Percentiles rank a stretch among this genome's conserved stretches.
phyloP scores from a whole-genome alignment of 345 rosid genomes.

The Rhodamnia rubescens region DNA sequence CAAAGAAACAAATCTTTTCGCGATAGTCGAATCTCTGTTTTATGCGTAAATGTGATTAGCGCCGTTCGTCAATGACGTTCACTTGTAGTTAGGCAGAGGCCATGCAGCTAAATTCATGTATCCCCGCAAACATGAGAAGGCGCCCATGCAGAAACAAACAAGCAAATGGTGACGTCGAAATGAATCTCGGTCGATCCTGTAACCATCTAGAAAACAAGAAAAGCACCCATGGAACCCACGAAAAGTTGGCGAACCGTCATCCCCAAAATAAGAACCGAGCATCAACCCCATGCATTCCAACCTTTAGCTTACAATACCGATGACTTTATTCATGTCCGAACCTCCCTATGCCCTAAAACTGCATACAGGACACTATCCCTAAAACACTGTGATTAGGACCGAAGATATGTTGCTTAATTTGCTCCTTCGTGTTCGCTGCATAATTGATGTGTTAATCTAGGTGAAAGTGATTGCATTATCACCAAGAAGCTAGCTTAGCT shows the following conservation, averaged over 20 bases:
- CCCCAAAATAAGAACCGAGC: neutral
- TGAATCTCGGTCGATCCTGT: neutral
- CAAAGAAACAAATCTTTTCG: neutral
- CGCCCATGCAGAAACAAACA: neutral
- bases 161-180: neutral
- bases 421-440: neutral
- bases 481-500: neutral
- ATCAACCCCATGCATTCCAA: neutral
- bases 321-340: neutral
- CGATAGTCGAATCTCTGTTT: neutral
- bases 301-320: neutral
- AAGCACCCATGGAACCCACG: neutral
- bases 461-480: neutral
- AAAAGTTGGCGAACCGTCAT: neutral
- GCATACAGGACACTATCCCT: neutral
- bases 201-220: neutral
- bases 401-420: neutral
- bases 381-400: neutral
- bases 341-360: neutral
- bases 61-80: neutral
- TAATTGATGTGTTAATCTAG: neutral
- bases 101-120: neutral
- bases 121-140: neutral
- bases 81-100: neutral
- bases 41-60: neutral